Base-by-base conservation (phyloP, 352 stramenopile species). In the Phytophthora idaei region DNA sequence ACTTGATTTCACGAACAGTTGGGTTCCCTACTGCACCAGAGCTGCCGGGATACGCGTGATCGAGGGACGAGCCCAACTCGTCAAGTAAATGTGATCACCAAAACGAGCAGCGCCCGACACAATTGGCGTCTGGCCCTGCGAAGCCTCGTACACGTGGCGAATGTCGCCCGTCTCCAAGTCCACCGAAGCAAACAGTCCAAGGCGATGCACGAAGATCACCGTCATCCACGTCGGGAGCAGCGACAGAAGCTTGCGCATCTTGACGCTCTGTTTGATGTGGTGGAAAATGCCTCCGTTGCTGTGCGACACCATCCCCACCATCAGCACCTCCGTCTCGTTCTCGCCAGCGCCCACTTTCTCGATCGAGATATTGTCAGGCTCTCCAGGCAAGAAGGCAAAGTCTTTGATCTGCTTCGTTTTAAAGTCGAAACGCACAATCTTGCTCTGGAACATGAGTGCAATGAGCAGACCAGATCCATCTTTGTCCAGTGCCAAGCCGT, bases 341-440 rank as follows among this genome's bases (percentile, higher is more conserved):
- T 66, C 60, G 27, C 61, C 58, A 55, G 57, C 53, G 14, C 66
- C 61, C 0, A 78, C 52, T 25, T 71, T 77, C 28, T 71, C 67
- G 15, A 90, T 68, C 32, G 61, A 74, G 11, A 90, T 61, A 32
- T 88, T 88, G 59, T 87, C 81, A 0, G 82, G 78, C 44, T 78
- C 66, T 31, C 80, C 79, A 2, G 82, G 80, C 34, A 87, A 49
- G 57, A 83, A 90, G 11, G 82, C 82, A 63, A 88, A 90, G 51
- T 90, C 80, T 29, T 77, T 65, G 3, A 90, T 34, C 49, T 68
- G 60, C 48, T 73, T 69, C 6, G 74, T 85, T 34, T 63, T 50
- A 0, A 88, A 61, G 36, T 78, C 72, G 41, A 77, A 90, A 37
- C 76, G 78, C 36, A 83, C 73, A 31, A 90, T 68, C 57, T 90